These are phyloP conservation scores for Venturia pyrina DNA, from an alignment of 2,329 filamentous ascomycete genomes.

Conservation along the genomic window DNA sequence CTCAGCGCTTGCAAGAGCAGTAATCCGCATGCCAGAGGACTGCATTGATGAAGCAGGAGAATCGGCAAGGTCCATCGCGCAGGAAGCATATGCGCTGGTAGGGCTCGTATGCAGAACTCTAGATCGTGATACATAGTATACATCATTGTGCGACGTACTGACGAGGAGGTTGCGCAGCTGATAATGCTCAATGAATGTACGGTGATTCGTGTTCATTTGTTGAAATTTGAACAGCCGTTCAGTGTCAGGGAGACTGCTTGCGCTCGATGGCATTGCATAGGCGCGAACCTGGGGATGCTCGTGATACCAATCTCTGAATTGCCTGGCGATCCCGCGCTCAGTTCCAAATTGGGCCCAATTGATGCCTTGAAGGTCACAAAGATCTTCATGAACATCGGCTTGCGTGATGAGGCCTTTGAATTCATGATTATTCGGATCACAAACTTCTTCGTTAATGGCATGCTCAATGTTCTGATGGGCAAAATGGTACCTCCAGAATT, in stretches of 20 bases:
- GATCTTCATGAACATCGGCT: conserved; percentile 14
- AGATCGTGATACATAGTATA: conserved; percentile 42
- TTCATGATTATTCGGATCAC: not conserved
- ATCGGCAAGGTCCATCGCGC: conserved; percentile 37
- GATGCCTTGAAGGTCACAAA: conserved; percentile 29
- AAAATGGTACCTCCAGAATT: conserved; percentile 4
- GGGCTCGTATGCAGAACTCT: conserved; percentile 41
- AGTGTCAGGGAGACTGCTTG: conserved; percentile 22
- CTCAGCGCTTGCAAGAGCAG: conserved; percentile 41
- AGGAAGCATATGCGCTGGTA: conserved; percentile 29
- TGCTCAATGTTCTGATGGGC: not conserved
- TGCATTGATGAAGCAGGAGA: conserved; percentile 22
- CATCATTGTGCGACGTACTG: conserved; percentile 42
- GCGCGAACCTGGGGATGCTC: conserved; percentile 18
- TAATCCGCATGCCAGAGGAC: conserved; percentile 35
- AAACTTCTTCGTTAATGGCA: conserved; percentile 1
- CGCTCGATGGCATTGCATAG: not conserved
- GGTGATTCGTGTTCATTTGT: conserved; percentile 39
- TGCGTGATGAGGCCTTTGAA: not conserved
- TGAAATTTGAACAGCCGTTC: conserved; percentile 40
- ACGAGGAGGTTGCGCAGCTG: conserved; percentile 50
- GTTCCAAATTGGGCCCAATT: conserved; percentile 26
- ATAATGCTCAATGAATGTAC: conserved; percentile 43
- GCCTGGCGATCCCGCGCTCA: conserved; percentile 19
- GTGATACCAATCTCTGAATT: conserved; percentile 16